Evolutionary conservation across 768 basidiomycete genomes (phyloP).

Genomic region (Solioccasus polychromus): DNA sequence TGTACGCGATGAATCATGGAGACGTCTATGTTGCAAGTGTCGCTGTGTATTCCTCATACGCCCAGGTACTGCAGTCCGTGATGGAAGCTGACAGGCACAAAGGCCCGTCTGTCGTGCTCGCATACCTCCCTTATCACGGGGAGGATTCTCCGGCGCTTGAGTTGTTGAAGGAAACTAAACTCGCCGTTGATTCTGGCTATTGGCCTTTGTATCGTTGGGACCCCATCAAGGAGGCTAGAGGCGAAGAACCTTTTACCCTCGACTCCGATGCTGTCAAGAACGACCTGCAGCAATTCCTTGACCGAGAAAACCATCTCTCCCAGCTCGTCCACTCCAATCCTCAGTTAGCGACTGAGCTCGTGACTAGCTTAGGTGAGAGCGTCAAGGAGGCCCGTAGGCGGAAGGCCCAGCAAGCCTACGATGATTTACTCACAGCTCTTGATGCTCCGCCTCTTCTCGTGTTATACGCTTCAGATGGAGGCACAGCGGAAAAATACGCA

Average conservation of each 20-base stretch:
- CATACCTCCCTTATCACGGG: conserved; percentile 85
- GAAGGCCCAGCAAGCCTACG: conserved; percentile 81
- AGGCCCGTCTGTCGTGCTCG: conserved; percentile 90
- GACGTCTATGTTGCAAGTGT: conserved; percentile 95
- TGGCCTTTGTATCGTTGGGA: conserved; percentile 99
- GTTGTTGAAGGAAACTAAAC: conserved; percentile 95
- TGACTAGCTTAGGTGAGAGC: conserved; percentile 79
- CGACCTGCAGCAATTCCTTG: conserved; percentile 90
- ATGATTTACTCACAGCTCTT: conserved; percentile 75
- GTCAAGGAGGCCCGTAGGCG: conserved; percentile 80
- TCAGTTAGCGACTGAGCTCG: conserved; percentile 76
- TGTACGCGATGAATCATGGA: conserved; percentile 98
- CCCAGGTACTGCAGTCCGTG: conserved; percentile 88
- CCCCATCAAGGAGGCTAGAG: conserved; percentile 72
- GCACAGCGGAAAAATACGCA: conserved; percentile 93
- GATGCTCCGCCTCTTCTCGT: conserved; percentile 88
- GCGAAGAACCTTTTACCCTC: conserved; percentile 84
- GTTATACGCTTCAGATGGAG: conserved; percentile 94
- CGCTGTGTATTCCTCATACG: conserved; percentile 94
- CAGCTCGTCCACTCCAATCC: conserved; percentile 85
- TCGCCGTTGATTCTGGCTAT: conserved; percentile 93
- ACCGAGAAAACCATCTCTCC: conserved; percentile 94
- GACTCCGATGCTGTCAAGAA: conserved; percentile 94
- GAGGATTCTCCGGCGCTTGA: conserved; percentile 81
- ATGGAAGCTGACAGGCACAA: conserved; percentile 87